A percentile compares a stretch with the other conserved stretches of the same genome.
phyloP scores from a whole-genome alignment of 768 basidiomycete genomes.

The Lepiota brunneoincarnata region DNA sequence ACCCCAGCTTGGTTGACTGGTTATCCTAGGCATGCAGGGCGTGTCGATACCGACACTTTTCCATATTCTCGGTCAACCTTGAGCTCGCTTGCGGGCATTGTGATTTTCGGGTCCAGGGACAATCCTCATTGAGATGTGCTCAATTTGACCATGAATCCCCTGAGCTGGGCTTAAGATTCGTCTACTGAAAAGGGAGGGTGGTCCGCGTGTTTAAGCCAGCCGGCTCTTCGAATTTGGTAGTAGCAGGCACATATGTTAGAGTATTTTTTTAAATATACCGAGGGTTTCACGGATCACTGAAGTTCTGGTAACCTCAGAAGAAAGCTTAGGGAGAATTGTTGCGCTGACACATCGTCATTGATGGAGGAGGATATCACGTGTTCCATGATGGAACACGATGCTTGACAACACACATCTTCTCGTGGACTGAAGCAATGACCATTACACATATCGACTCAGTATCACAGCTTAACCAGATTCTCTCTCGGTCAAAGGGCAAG shows the following conservation, averaged over 20 bases:
- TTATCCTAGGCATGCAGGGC: constrained; percentile 49
- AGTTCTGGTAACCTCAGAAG: too few relatives aligned
- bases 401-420: background rate
- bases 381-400: too few relatives aligned
- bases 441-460: constrained; percentile 62
- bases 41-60: constrained; percentile 46
- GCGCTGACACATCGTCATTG: too few relatives aligned
- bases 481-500: constrained; percentile 60
- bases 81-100: constrained; percentile 58
- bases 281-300: too few relatives aligned
- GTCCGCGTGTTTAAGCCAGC: too few relatives aligned
- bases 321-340: too few relatives aligned
- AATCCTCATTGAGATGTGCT: constrained; percentile 53
- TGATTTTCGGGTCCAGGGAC: constrained; percentile 55
- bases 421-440: constrained; percentile 20
- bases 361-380: too few relatives aligned
- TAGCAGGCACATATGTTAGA: too few relatives aligned
- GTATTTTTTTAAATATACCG: too few relatives aligned
- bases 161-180: constrained; percentile 53
- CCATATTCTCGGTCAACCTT: constrained; percentile 52
- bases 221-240: too few relatives aligned
- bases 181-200: too few relatives aligned
- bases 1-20: constrained; percentile 51
- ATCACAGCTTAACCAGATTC: constrained; percentile 58
- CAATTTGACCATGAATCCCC: constrained; percentile 58